These are phyloP conservation scores for Coniferiporia weirii DNA, from an alignment of 1,284 basidiomycete genomes.

Conservation along the genomic window DNA sequence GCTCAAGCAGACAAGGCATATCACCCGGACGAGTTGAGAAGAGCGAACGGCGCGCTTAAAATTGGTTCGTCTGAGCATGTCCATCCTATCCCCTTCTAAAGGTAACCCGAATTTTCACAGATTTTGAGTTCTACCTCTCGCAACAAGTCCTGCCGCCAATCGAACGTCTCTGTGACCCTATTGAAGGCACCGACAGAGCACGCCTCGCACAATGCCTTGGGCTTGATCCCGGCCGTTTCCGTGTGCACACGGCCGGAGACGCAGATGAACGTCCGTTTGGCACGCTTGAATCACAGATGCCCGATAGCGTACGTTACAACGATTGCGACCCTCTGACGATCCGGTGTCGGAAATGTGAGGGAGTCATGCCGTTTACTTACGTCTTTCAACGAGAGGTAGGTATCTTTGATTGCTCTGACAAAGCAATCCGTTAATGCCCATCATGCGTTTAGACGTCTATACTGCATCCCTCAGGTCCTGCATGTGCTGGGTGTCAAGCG, in stretches of 20 bases:
- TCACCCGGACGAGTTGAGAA: slow-evolving; percentile 90
- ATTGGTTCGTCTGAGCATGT: slow-evolving; percentile 52
- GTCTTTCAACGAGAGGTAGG: slow-evolving; percentile 61
- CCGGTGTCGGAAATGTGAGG: slow-evolving; percentile 71
- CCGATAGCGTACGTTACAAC: slow-evolving; percentile 84
- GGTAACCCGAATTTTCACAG: slow-evolving; percentile 34
- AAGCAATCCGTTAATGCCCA: background rate
- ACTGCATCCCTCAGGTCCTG: slow-evolving; percentile 42
- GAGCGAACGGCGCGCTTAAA: slow-evolving; percentile 56
- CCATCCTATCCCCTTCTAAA: background rate
- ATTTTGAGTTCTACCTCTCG: slow-evolving; percentile 90
- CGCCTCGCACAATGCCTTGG: slow-evolving; percentile 93
- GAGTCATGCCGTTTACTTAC: slow-evolving; percentile 57
- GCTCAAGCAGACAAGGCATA: slow-evolving; percentile 88
- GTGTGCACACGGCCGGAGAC: slow-evolving; percentile 37
- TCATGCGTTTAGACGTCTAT: slow-evolving; percentile 39
- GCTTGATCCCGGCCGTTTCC: slow-evolving; percentile 82
- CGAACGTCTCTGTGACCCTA: slow-evolving; percentile 92
- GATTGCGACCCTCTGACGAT: slow-evolving; percentile 67
- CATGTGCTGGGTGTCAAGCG: slow-evolving; percentile 61
- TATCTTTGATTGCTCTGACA: background rate
- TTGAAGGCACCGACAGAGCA: slow-evolving; percentile 91
- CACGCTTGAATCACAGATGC: slow-evolving; percentile 85
- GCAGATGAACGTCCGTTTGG: slow-evolving; percentile 69
- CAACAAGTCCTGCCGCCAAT: slow-evolving; percentile 93